Evolutionary conservation across 768 basidiomycete species (phyloP).

Genomic region (Leucocoprinus birnbaumii): DNA sequence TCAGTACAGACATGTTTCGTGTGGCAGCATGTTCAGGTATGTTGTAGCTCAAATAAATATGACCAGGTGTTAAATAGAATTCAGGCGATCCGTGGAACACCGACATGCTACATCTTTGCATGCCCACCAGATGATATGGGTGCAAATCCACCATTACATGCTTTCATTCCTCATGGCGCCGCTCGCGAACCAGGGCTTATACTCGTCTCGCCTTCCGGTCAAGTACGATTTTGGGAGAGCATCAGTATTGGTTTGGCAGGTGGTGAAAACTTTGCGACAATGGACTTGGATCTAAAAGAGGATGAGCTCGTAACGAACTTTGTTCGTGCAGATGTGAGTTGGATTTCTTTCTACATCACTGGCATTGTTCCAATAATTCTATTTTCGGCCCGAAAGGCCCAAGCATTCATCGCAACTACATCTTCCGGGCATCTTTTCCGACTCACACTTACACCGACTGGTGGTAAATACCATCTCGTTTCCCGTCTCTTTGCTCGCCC

Average conservation of each 20-base stretch:
- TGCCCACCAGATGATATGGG: conserved; percentile 51
- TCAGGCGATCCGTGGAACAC: conserved; percentile 63
- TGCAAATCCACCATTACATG: conserved; percentile 46
- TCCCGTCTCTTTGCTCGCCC: conserved; percentile 60
- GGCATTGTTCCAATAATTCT: background rate
- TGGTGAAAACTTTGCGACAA: conserved; percentile 60
- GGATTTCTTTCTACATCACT: background rate
- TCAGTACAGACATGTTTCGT: conserved; percentile 77
- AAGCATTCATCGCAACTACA: conserved; percentile 69
- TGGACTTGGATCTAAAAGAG: conserved; percentile 42
- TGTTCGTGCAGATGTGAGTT: conserved; percentile 60
- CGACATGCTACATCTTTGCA: conserved; percentile 81
- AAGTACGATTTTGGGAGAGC: conserved; percentile 85
- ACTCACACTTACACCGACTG: conserved; percentile 59
- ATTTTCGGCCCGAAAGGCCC: conserved; percentile 35
- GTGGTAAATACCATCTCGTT: conserved; percentile 63
- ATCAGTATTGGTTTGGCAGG: conserved; percentile 83
- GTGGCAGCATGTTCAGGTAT: conserved; percentile 76
- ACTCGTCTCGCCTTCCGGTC: conserved; percentile 66
- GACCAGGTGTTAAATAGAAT: background rate
- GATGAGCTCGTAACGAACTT: conserved; percentile 66
- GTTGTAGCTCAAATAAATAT: conserved; percentile 9
- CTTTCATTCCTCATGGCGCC: conserved; percentile 64
- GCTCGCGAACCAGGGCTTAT: conserved; percentile 87
- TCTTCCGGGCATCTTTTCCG: conserved; percentile 66